A percentile compares a stretch with the other conserved stretches of the same genome.
Conservation (phyloP, 2,329 filamentous ascomycete species). For the Botrytis medusae region DNA sequence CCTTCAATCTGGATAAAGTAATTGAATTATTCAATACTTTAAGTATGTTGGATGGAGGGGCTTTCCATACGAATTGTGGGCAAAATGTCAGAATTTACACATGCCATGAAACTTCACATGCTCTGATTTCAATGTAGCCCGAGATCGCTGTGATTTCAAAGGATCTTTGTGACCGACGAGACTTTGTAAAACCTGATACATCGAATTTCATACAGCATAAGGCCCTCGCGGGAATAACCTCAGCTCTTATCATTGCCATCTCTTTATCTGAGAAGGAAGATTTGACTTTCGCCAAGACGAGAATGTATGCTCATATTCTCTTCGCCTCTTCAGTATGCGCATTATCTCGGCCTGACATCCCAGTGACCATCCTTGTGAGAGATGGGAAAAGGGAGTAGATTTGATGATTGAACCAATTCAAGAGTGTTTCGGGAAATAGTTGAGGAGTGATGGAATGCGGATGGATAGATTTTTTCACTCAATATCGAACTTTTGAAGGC, state of each 20-base stretch:
- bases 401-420: background rate
- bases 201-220: background rate
- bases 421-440: background rate
- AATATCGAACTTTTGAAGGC: slow-evolving; percentile 1
- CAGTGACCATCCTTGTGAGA: background rate
- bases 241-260: background rate
- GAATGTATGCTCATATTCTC: slow-evolving; percentile 5
- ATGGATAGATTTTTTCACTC: background rate
- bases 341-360: background rate
- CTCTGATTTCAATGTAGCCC: background rate
- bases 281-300: slow-evolving; percentile 11
- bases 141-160: background rate
- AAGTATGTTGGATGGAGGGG: background rate
- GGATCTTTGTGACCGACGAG: background rate
- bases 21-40: background rate
- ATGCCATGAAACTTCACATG: background rate
- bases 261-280: background rate
- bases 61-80: background rate
- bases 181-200: background rate
- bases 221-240: background rate
- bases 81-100: background rate
- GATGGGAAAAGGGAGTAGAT: background rate
- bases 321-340: background rate
- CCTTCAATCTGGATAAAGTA: background rate
- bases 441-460: background rate